A percentile compares a stretch with the other conserved stretches of the same genome.
These are phyloP conservation scores for Fusarium brevicatenulatum DNA, from an alignment of 2,329 filamentous ascomycete genomes.

Conservation along the genomic window DNA sequence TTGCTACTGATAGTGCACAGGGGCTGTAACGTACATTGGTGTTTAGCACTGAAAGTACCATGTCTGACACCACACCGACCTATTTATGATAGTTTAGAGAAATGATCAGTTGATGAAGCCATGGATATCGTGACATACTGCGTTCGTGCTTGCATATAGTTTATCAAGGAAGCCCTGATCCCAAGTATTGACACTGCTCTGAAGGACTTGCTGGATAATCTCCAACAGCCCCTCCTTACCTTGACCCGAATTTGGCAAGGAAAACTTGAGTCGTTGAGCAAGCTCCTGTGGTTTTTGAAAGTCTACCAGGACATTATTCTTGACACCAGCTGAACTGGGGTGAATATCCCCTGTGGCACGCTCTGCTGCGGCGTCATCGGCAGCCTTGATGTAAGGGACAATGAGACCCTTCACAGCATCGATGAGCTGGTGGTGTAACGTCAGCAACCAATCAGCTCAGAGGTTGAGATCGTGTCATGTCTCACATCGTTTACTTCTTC, in stretches of 20 bases:
- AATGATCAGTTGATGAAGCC: not conserved
- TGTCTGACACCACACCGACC: conserved; percentile 85
- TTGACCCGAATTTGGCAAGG: conserved; percentile 66
- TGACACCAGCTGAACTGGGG: conserved; percentile 50
- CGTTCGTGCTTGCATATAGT: conserved; percentile 89
- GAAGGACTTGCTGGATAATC: conserved; percentile 75
- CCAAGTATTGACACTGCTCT: conserved; percentile 97
- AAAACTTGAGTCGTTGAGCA: conserved; percentile 64
- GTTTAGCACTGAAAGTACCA: conserved; percentile 86
- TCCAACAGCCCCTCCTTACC: conserved; percentile 80
- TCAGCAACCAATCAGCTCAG: conserved; percentile 36
- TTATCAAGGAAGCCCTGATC: conserved; percentile 97
- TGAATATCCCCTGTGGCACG: conserved; percentile 63
- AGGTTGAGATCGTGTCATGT: conserved; percentile 3
- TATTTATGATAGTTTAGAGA: conserved; percentile 43
- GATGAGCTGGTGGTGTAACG: conserved; percentile 65
- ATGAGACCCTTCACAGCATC: conserved; percentile 74
- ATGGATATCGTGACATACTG: conserved; percentile 59
- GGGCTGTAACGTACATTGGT: conserved; percentile 74
- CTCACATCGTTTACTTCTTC: conserved; percentile 48
- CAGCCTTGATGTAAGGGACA: conserved; percentile 75
- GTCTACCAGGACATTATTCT: conserved; percentile 71
- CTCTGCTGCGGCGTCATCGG: conserved; percentile 69
- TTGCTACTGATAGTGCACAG: not conserved
- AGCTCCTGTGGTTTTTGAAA: conserved; percentile 68